These are phyloP conservation scores for Lichina pygmaea DNA, from an alignment of 495 filamentous ascomycete genomes.

Conservation along the genomic window DNA sequence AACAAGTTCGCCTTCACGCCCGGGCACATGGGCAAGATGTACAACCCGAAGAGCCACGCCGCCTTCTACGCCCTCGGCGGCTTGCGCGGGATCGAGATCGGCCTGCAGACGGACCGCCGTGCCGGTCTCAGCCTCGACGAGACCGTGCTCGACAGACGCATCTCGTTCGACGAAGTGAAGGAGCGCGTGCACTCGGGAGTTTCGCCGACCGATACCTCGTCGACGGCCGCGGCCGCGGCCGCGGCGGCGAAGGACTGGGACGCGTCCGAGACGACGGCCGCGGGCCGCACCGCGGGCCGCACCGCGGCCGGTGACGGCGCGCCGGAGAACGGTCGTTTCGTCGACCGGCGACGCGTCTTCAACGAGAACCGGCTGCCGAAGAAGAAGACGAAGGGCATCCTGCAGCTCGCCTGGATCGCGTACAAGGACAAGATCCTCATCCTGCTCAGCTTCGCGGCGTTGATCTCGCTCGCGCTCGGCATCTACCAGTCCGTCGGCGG, in stretches of 20 bases:
- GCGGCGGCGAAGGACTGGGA: not conserved
- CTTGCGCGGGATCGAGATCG: constrained; percentile 45
- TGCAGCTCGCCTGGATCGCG: constrained; percentile 52
- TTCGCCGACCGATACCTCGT: not conserved
- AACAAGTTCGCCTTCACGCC: constrained; percentile 67
- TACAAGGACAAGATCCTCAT: constrained; percentile 68
- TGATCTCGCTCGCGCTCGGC: constrained; percentile 63
- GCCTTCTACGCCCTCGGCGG: constrained; percentile 65
- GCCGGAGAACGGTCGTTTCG: constrained; percentile 14
- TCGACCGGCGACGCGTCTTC: constrained; percentile 42
- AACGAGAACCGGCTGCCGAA: constrained; percentile 43
- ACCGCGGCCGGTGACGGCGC: constrained; percentile 3
- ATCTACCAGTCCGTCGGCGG: constrained; percentile 32
- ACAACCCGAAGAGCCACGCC: constrained; percentile 55
- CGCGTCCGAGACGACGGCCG: not conserved
- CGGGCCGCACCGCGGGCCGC: constrained; percentile 6
- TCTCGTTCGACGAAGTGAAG: constrained; percentile 46
- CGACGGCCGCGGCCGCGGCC: not conserved
- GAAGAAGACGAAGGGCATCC: constrained; percentile 43
- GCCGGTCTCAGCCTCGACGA: constrained; percentile 59
- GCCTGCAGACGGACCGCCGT: constrained; percentile 37
- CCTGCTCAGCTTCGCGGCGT: constrained; percentile 49
- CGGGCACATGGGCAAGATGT: constrained; percentile 50
- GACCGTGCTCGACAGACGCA: constrained; percentile 25
- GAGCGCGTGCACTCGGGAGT: not conserved